Percentiles rank a stretch among this genome's conserved stretches.
Conservation (phyloP, 495 filamentous ascomycete species). For the Penicillium canescens region DNA sequence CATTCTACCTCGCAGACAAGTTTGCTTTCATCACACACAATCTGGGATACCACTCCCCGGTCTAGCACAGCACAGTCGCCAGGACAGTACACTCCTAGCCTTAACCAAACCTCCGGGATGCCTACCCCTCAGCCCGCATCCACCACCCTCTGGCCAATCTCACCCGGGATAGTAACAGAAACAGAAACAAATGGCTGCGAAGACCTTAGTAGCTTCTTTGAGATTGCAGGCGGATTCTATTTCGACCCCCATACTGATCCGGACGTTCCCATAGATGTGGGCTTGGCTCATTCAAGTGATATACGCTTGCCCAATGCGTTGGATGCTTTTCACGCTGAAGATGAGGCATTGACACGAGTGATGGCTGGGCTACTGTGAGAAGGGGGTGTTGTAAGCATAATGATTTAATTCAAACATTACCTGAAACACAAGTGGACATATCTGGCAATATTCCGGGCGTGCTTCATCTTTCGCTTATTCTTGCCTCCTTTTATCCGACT, state of each 20-base stretch:
- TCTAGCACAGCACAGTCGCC: constrained; percentile 5
- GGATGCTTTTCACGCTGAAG: constrained; percentile 39
- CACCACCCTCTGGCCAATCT: constrained; percentile 23
- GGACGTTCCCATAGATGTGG: constrained; percentile 14
- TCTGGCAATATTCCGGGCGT: too few species aligned
- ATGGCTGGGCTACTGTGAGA: constrained; percentile 43
- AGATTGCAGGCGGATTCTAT: constrained; percentile 42
- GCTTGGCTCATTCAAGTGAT: constrained; percentile 4
- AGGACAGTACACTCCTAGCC: neutral
- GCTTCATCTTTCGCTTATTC: neutral
- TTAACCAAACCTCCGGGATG: constrained; percentile 9
- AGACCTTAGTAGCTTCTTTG: constrained; percentile 47
- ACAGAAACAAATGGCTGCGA: constrained; percentile 31
- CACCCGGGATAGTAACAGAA: constrained; percentile 9
- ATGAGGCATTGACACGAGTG: constrained; percentile 42
- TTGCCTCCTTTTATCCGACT: constrained; percentile 1
- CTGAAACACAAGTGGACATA: too few species aligned
- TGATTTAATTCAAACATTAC: too few species aligned
- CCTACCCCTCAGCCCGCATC: constrained; percentile 15
- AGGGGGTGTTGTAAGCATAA: too few species aligned
- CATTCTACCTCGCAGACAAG: neutral
- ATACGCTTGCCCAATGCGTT: constrained; percentile 13
- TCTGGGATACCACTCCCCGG: constrained; percentile 6
- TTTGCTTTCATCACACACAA: neutral
- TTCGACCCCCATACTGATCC: constrained; percentile 26